Conservation (phyloP, 352 stramenopile genomes). For the Phytophthora ramorum region DNA sequence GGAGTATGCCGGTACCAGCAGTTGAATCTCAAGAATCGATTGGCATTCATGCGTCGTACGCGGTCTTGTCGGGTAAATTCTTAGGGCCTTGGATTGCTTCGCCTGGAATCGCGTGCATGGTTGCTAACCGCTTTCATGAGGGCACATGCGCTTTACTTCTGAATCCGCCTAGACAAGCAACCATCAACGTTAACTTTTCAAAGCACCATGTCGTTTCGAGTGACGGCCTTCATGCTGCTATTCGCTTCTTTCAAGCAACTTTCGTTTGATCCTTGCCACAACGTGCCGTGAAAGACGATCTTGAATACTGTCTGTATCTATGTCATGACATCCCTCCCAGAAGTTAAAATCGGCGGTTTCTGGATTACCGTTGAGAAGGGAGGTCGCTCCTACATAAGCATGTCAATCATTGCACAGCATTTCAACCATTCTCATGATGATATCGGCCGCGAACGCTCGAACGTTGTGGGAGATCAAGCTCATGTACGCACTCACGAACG, state of each 20-base stretch:
- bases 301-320: neutral
- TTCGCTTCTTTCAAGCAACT: neutral
- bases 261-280: neutral
- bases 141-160: neutral
- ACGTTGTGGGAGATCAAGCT: conserved; percentile 60
- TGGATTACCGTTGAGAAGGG: neutral
- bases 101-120: too few species aligned
- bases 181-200: neutral
- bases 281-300: too few species aligned
- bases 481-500: conserved; percentile 63
- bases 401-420: conserved; percentile 3
- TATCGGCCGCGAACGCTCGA: neutral
- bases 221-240: neutral
- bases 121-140: neutral
- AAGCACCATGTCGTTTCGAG: neutral
- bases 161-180: neutral
- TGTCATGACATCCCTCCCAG: neutral
- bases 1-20: too few species aligned
- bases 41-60: too few species aligned
- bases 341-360: neutral
- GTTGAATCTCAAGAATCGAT: too few species aligned
- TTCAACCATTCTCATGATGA: conserved; percentile 2
- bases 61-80: too few species aligned
- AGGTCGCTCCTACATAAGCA: neutral
- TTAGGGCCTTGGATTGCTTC: neutral